These are phyloP conservation scores for Trypanosoma scelopori DNA, from an alignment of 208 protist genomes.

Conservation along the genomic window DNA sequence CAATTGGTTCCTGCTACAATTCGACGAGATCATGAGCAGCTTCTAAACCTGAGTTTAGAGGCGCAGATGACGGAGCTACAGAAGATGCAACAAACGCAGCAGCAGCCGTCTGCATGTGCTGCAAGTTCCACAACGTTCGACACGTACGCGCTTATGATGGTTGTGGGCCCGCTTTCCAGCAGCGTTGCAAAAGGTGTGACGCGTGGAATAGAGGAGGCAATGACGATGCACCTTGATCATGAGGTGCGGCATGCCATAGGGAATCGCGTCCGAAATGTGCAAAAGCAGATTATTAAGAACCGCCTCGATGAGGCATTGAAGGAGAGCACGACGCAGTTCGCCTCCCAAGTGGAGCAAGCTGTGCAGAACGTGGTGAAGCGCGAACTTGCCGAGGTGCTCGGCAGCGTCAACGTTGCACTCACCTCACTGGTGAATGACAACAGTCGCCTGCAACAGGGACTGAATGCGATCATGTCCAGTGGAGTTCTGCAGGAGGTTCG, in stretches of 20 bases:
- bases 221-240: conserved; percentile 64
- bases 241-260: conserved; percentile 58
- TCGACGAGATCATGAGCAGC: conserved; percentile 70
- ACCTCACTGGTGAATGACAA: conserved; percentile 63
- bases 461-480: conserved; percentile 57
- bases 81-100: conserved; percentile 12
- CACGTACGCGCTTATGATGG: conserved; percentile 53
- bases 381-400: conserved; percentile 59
- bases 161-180: conserved; percentile 56
- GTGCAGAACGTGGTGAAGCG: conserved; percentile 48
- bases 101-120: conserved; percentile 4
- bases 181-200: conserved; percentile 70
- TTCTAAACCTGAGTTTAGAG: conserved; percentile 79
- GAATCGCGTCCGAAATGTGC: conserved; percentile 40
- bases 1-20: conserved; percentile 69
- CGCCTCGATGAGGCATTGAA: conserved; percentile 72
- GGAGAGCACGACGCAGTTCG: conserved; percentile 56
- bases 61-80: conserved; percentile 91
- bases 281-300: conserved; percentile 60
- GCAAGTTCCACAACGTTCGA: conserved; percentile 48
- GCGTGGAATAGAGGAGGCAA: conserved; percentile 57
- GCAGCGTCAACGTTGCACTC: conserved; percentile 44
- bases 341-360: conserved; percentile 45
- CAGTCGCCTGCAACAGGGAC: conserved; percentile 45
- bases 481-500: conserved; percentile 38